phyloP scores from a whole-genome alignment of 2,329 filamentous ascomycete genomes.

The Paracamarosporium sp. region DNA sequence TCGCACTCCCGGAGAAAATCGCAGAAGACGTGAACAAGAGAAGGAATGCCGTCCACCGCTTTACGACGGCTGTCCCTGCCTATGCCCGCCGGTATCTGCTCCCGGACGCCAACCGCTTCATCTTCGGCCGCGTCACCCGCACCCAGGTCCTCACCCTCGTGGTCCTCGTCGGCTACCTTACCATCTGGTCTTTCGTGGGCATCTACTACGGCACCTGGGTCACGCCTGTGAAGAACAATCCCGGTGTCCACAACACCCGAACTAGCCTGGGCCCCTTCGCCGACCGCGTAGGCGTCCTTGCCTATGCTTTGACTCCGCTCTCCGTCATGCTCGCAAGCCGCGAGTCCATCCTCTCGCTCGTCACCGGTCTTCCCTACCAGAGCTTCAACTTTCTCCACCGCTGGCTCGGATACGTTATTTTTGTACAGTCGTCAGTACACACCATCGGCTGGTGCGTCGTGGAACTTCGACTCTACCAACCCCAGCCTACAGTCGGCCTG shows the following conservation, averaged over 20 bases:
- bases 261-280: conserved; percentile 71
- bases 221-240: conserved; percentile 67
- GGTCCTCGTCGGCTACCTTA: conserved; percentile 66
- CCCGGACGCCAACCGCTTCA: conserved; percentile 60
- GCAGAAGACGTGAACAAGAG: conserved; percentile 30
- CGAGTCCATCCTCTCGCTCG: conserved; percentile 71
- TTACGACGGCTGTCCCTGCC: conserved; percentile 48
- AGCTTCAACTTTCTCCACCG: conserved; percentile 60
- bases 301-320: conserved; percentile 76
- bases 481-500: conserved; percentile 67
- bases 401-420: conserved; percentile 77
- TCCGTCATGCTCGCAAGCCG: conserved; percentile 71
- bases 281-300: conserved; percentile 72
- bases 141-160: conserved; percentile 70
- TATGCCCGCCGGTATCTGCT: conserved; percentile 62
- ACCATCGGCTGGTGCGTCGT: conserved; percentile 75
- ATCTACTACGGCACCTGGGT: conserved; percentile 73
- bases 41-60: conserved; percentile 30
- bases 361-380: conserved; percentile 78
- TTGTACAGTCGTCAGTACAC: conserved; percentile 71
- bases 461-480: conserved; percentile 72
- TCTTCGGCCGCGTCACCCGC: conserved; percentile 73
- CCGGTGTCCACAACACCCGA: conserved; percentile 67
- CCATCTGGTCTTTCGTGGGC: conserved; percentile 69
- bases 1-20: conserved; percentile 23